Conservation (phyloP, 495 filamentous ascomycete genomes). For the Penicillium daleae region DNA sequence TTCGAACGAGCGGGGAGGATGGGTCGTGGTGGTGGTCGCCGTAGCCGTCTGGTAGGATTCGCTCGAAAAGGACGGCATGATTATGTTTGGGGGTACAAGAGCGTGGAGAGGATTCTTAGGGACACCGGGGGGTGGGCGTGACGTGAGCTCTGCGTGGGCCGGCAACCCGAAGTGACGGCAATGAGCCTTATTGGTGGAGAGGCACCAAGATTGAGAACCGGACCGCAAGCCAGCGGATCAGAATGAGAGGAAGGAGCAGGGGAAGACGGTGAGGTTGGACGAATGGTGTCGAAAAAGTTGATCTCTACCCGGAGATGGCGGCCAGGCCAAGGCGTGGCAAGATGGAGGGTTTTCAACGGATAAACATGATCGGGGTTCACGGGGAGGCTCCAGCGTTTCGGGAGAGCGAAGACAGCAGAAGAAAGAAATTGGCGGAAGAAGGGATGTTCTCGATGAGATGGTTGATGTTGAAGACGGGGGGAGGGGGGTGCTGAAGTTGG, state of each 20-base stretch:
- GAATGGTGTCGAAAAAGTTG: slow-evolving; percentile 7
- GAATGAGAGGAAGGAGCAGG: slow-evolving; percentile 16
- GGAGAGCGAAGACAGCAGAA: neutral
- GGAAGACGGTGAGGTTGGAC: slow-evolving; percentile 5
- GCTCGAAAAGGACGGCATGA: slow-evolving; percentile 50
- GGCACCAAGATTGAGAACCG: slow-evolving; percentile 25
- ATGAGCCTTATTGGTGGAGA: slow-evolving; percentile 32
- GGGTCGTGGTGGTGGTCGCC: slow-evolving; percentile 38
- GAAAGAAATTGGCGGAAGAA: slow-evolving; percentile 14
- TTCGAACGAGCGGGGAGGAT: slow-evolving; percentile 46
- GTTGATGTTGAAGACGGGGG: neutral
- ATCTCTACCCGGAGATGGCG: slow-evolving; percentile 3
- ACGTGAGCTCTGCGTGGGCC: slow-evolving; percentile 43
- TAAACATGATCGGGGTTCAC: slow-evolving; percentile 21
- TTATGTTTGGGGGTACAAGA: slow-evolving; percentile 1
- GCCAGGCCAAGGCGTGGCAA: slow-evolving; percentile 19
- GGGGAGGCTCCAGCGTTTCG: slow-evolving; percentile 7
- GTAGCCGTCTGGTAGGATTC: slow-evolving; percentile 40
- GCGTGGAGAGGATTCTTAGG: slow-evolving; percentile 10
- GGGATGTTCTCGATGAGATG: neutral
- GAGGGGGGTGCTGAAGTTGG: neutral
- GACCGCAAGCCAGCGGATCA: slow-evolving; percentile 24
- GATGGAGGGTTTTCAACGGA: slow-evolving; percentile 22
- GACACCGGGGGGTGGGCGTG: slow-evolving; percentile 30
- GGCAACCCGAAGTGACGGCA: slow-evolving; percentile 32